Base-by-base conservation (phyloP, 2,329 filamentous ascomycete genomes). In the Fusarium sp. region DNA sequence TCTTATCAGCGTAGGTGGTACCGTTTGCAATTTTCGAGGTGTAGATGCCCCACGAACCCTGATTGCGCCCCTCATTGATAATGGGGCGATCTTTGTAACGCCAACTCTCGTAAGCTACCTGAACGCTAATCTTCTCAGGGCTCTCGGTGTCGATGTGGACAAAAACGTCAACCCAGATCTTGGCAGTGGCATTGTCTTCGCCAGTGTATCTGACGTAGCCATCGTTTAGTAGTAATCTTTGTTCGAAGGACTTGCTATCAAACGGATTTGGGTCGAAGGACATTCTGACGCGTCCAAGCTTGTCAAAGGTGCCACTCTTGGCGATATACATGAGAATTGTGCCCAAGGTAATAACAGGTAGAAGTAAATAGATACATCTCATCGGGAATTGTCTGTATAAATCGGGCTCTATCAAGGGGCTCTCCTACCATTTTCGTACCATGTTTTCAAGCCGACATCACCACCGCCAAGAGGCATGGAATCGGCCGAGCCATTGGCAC, bases 11-110 rank as follows among this genome's bases (percentile, higher is more conserved):
- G 8, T 60, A 59, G 0, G 56, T 59, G 10, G 56, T 60, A 0
- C 56, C 56, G 5, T 60, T 60, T 7, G 56, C 56, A 25, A 59
- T 23, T 13, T 60, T 60, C 10, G 56, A 60, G 2, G 54, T 60
- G 10, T 59, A 60, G 15, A 60, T 50, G 3, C 54, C 54, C 43
- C 56, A 59, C 0, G 54, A 60, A 5, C 54, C 56, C 23, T 60
- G 43, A 0, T 59, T 59, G 2, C 56, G 54, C 17, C 59, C 54
- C 8, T 60, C 54, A 3, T 59, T 51, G 4, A 60, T 15, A 1
- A 59, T 60, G 0, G 43, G 14, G 0, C 23, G 30, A 4, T 60
- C 10, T 5, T 59, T 11, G 6, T 30, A 44, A 2, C 54, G 54
- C 54, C 54, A 60, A 6, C 6, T 60, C 2, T 59, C 43, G 13